A percentile compares a stretch with the other conserved stretches of the same genome.
Conservation (phyloP, 768 basidiomycete species). For the Gymnopilus junonius region DNA sequence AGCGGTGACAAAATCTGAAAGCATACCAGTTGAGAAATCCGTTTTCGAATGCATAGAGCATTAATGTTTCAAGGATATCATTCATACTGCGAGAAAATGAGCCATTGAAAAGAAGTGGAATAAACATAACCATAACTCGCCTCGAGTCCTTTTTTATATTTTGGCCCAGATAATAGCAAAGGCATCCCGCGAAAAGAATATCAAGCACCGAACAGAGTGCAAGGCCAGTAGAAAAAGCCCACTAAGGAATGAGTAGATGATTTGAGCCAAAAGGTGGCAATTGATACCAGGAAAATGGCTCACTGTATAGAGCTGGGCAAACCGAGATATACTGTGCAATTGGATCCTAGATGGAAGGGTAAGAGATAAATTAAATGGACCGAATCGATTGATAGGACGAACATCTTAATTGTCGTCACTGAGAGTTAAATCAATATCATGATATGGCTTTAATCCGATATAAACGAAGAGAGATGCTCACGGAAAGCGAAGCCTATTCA, state of each 20-base stretch:
- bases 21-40: constrained; percentile 42
- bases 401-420: constrained; percentile 12
- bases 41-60: constrained; percentile 56
- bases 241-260: constrained; percentile 1
- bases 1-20: background rate
- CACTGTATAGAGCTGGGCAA: constrained; percentile 22
- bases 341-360: constrained; percentile 32
- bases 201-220: constrained; percentile 53
- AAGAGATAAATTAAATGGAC: background rate
- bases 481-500: constrained; percentile 1
- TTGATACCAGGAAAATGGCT: constrained; percentile 3
- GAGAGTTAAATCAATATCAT: background rate
- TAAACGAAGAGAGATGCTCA: background rate
- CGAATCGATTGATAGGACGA: background rate
- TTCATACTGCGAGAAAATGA: constrained; percentile 39
- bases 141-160: constrained; percentile 43
- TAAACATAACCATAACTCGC: constrained; percentile 20
- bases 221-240: constrained; percentile 50
- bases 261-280: background rate
- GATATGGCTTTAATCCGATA: background rate
- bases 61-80: constrained; percentile 47
- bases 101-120: background rate
- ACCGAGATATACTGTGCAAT: constrained; percentile 28
- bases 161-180: constrained; percentile 45
- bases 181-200: constrained; percentile 47